A percentile compares a stretch with the other conserved stretches of the same genome.
Evolutionary conservation across 441 rosid species (phyloP).

Genomic region (Mallotus japonicus): DNA sequence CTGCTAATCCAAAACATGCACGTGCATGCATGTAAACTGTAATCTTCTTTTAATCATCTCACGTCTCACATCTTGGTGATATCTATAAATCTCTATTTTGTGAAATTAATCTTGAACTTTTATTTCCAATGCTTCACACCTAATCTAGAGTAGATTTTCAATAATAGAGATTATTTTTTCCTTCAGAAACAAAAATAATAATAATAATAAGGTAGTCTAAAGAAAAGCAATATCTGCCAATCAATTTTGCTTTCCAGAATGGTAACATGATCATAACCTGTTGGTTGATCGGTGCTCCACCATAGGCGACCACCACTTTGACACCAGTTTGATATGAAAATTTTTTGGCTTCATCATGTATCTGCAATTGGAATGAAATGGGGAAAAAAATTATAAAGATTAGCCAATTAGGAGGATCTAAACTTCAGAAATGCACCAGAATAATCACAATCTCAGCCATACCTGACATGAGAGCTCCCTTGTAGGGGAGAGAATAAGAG

Average conservation of each 20-base stretch:
- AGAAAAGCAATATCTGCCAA: neutral
- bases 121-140: neutral
- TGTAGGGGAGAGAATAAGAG: slow-evolving; percentile 84
- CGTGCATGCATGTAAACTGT: neutral
- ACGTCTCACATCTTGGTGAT: neutral
- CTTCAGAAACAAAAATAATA: too few relatives aligned
- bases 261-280: slow-evolving; percentile 46
- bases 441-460: slow-evolving; percentile 23
- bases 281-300: slow-evolving; percentile 82
- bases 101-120: neutral
- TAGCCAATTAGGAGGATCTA: neutral
- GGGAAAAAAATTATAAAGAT: neutral
- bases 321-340: slow-evolving; percentile 85
- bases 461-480: slow-evolving; percentile 88
- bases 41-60: neutral
- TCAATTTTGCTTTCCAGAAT: neutral
- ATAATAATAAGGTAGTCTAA: neutral
- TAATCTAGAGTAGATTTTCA: neutral
- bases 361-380: slow-evolving; percentile 40
- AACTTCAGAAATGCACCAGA: slow-evolving; percentile 8
- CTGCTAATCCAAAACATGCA: neutral
- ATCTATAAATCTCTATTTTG: neutral
- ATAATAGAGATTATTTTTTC: neutral
- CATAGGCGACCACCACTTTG: slow-evolving; percentile 84
- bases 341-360: slow-evolving; percentile 85